phyloP scores from a whole-genome alignment of 2,329 filamentous ascomycete species.

The Trichoderma koningiopsis region DNA sequence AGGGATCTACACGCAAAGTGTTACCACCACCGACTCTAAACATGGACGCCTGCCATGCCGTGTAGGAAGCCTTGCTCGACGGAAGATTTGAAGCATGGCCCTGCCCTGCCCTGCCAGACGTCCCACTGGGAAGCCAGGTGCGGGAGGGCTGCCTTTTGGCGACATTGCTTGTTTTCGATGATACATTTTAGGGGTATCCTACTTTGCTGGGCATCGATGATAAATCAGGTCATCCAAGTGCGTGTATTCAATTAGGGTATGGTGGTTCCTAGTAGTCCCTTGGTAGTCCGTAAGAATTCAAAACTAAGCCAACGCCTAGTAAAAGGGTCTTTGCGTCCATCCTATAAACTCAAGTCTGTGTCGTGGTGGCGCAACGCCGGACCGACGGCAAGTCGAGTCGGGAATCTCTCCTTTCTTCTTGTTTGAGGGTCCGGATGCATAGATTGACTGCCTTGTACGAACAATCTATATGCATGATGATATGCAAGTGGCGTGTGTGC shows the following conservation, averaged over 20 bases:
- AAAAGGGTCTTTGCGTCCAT: not conserved
- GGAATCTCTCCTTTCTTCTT: not conserved
- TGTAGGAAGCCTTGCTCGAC: not conserved
- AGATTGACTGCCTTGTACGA: constrained; percentile 1
- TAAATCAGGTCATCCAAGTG: not conserved
- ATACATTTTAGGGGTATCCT: not conserved
- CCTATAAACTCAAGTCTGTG: not conserved
- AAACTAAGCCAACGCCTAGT: not conserved
- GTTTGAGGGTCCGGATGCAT: not conserved
- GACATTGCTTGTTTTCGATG: not conserved
- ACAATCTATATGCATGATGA: not conserved
- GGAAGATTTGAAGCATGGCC: not conserved
- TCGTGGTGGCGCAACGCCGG: constrained; percentile 17
- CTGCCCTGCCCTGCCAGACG: not conserved
- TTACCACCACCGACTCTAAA: not conserved
- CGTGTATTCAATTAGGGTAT: not conserved
- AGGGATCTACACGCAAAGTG: not conserved
- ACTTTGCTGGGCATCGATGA: not conserved
- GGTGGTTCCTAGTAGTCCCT: not conserved
- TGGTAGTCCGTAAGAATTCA: not conserved
- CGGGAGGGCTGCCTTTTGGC: not conserved
- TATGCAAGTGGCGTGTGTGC: not conserved
- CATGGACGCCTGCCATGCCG: not conserved
- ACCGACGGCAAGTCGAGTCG: not conserved
- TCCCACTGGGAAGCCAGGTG: no score